Evolutionary conservation across 225 moss, liverwort and hornwort species (phyloP).

Genomic region (Bryoerythrophyllum caledonicum): DNA sequence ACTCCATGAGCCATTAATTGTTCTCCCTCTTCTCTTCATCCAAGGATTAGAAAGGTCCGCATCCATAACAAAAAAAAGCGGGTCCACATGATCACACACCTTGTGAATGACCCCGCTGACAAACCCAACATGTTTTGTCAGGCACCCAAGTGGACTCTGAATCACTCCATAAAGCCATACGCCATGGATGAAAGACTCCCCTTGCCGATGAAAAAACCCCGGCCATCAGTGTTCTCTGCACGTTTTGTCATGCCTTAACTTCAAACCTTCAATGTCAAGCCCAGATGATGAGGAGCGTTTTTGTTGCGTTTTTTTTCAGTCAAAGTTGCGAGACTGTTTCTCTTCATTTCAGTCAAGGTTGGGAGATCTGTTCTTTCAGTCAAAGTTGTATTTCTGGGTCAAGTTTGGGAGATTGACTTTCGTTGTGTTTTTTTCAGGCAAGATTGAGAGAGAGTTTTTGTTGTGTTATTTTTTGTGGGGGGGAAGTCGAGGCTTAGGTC

Average conservation of each 20-base stretch:
- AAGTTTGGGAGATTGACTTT: no score
- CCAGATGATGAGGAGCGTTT: no score
- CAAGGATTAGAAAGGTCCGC: not conserved
- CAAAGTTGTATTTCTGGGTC: no score
- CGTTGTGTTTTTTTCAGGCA: no score
- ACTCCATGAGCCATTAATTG: not conserved
- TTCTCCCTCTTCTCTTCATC: no score
- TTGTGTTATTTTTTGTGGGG: not conserved
- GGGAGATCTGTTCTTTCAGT: no score
- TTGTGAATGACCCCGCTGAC: slow-evolving; percentile 10
- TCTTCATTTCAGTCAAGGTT: no score
- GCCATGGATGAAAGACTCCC: not conserved
- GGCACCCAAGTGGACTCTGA: slow-evolving; percentile 1
- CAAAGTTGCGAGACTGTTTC: no score
- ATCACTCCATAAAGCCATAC: not conserved
- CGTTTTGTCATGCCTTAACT: not conserved
- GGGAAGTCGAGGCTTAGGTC: no score
- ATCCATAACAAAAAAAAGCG: not conserved
- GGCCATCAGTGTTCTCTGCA: not conserved
- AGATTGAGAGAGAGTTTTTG: no score
- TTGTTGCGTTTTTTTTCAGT: no score
- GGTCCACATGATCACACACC: not conserved
- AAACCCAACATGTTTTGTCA: not conserved
- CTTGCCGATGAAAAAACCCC: not conserved
- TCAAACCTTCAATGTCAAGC: not conserved